These are phyloP conservation scores for Lasiodiplodia theobromae DNA, from an alignment of 2,329 filamentous ascomycete species.

Conservation along the genomic window DNA sequence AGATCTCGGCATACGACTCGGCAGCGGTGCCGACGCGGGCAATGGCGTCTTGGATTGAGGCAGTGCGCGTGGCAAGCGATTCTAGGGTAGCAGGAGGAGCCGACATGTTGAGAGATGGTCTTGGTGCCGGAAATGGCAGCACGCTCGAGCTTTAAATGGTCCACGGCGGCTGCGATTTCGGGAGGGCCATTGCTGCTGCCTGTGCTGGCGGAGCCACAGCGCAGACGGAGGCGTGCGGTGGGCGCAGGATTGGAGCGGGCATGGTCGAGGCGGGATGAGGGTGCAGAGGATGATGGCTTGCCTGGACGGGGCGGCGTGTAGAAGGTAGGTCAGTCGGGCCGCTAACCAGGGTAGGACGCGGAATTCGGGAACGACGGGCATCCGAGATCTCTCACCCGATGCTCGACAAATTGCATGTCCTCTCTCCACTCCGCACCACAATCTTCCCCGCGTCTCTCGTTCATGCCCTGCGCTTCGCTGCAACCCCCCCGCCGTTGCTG, in stretches of 20 bases:
- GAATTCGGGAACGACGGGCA: constrained; percentile 7
- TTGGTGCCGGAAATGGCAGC: not conserved
- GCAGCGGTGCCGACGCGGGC: constrained; percentile 8
- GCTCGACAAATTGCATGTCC: not conserved
- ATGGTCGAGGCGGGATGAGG: not conserved
- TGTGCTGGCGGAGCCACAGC: not conserved
- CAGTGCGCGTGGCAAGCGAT: constrained; percentile 20
- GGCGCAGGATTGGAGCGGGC: no score
- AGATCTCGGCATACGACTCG: constrained; percentile 15
- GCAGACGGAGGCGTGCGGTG: not conserved
- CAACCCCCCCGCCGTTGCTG: not conserved
- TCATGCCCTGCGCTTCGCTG: not conserved
- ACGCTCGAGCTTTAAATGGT: not conserved
- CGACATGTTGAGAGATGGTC: not conserved
- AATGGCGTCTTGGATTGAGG: constrained; percentile 24
- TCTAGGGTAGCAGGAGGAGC: constrained; percentile 19
- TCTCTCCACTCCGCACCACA: constrained; percentile 24
- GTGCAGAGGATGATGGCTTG: not conserved
- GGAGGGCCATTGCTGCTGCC: not conserved
- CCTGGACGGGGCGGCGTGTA: not conserved
- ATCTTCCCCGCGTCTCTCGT: constrained; percentile 5
- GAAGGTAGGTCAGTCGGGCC: not conserved
- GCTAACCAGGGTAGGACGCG: not conserved
- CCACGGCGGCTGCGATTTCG: not conserved
- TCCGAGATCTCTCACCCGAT: not conserved